phyloP scores from a whole-genome alignment of 1,139 yeast species.

The Yamadazyma trypodendri region DNA sequence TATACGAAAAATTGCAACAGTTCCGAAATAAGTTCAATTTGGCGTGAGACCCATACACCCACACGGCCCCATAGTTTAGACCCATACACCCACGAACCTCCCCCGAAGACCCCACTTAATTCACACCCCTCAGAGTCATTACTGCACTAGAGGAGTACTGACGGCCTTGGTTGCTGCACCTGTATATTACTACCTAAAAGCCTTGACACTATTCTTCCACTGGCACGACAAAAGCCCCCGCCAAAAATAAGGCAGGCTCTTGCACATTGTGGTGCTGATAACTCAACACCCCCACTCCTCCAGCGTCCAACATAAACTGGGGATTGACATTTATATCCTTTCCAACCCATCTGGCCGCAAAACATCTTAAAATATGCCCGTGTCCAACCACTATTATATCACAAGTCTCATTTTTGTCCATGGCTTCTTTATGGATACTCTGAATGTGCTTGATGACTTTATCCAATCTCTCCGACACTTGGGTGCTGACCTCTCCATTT shows the following conservation, averaged over 20 bases:
- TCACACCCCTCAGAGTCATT: no score
- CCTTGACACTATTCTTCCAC: constrained; percentile 45
- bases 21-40: background rate
- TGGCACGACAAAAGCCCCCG: constrained; percentile 78
- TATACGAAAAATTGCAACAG: background rate
- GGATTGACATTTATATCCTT: constrained; percentile 64
- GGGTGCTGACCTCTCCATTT: constrained; percentile 69
- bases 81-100: no score
- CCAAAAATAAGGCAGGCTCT: constrained; percentile 82
- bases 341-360: constrained; percentile 85
- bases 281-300: constrained; percentile 90
- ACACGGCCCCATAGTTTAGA: background rate
- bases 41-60: constrained; percentile 1
- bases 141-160: no score
- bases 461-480: constrained; percentile 72
- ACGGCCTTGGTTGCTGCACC: no score
- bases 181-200: constrained; percentile 12
- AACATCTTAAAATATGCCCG: constrained; percentile 87
- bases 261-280: constrained; percentile 81
- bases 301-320: constrained; percentile 83
- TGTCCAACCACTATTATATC: constrained; percentile 87
- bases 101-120: no score
- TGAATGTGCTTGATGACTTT: constrained; percentile 62
- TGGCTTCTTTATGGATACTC: constrained; percentile 58
- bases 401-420: constrained; percentile 52